phyloP scores from a whole-genome alignment of 2,329 filamentous ascomycete species.

The Monilinia fructicola region DNA sequence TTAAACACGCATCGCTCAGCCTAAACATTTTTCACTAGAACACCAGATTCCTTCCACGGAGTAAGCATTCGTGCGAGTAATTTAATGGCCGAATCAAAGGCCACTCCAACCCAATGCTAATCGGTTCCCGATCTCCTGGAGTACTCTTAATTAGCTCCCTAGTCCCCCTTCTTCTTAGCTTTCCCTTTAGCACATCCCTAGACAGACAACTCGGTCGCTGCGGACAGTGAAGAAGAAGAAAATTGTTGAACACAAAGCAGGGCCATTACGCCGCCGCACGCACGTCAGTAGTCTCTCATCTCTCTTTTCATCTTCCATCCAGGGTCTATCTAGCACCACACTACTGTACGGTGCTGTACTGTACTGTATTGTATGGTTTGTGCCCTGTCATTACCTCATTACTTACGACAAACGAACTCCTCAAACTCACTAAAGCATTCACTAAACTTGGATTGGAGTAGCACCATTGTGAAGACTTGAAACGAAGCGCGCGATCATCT shows the following conservation, averaged over 20 bases:
- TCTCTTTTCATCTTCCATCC: slow-evolving; percentile 10
- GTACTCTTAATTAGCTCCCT: neutral
- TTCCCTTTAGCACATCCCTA: neutral
- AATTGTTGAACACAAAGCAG: slow-evolving; percentile 3
- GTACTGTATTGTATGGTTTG: neutral
- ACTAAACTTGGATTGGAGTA: slow-evolving; percentile 19
- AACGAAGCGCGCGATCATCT: slow-evolving; percentile 28
- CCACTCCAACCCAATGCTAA: neutral
- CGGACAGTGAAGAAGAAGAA: slow-evolving; percentile 14
- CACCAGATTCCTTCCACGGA: slow-evolving; percentile 16
- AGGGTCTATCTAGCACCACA: slow-evolving; percentile 3
- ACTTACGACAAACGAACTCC: slow-evolving; percentile 9
- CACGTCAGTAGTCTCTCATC: slow-evolving; percentile 15
- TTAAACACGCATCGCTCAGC: slow-evolving; percentile 18
- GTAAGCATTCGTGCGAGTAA: slow-evolving; percentile 10
- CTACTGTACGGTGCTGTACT: slow-evolving; percentile 6
- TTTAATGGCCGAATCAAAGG: neutral
- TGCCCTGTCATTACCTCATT: neutral
- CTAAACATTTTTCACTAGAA: slow-evolving; percentile 22
- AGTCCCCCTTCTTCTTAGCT: slow-evolving; percentile 14
- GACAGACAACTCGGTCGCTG: neutral
- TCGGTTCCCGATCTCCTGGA: neutral
- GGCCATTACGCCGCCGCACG: slow-evolving; percentile 18
- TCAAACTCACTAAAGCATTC: slow-evolving; percentile 9
- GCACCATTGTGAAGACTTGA: slow-evolving; percentile 23